These are phyloP conservation scores for Sporothrix luriei DNA, from an alignment of 2,329 filamentous ascomycete species.

Conservation along the genomic window DNA sequence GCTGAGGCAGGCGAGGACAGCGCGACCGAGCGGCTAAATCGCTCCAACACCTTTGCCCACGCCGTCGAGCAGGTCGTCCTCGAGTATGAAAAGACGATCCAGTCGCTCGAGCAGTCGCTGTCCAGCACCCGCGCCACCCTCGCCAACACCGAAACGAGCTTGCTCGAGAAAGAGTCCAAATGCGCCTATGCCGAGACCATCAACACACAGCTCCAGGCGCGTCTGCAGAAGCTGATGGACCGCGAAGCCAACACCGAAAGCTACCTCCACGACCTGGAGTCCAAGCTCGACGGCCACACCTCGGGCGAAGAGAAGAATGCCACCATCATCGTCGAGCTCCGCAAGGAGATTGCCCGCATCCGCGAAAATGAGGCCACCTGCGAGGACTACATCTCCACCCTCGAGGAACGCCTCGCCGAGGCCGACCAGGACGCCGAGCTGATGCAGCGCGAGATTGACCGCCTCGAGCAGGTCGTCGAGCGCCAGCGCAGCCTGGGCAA, in stretches of 20 bases:
- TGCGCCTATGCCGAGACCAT: constrained; percentile 92
- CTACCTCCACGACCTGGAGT: constrained; percentile 89
- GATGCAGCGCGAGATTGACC: constrained; percentile 95
- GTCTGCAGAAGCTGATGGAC: constrained; percentile 90
- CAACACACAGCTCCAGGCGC: constrained; percentile 82
- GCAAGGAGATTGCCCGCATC: constrained; percentile 85
- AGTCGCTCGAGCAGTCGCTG: constrained; percentile 86
- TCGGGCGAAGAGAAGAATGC: constrained; percentile 92
- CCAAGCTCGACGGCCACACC: constrained; percentile 85
- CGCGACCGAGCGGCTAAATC: constrained; percentile 83
- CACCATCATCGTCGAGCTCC: constrained; percentile 79
- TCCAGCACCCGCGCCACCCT: constrained; percentile 84
- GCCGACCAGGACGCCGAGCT: constrained; percentile 93
- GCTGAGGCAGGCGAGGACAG: constrained; percentile 71
- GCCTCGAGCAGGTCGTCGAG: constrained; percentile 91
- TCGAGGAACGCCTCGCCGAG: constrained; percentile 93
- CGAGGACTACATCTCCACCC: constrained; percentile 95
- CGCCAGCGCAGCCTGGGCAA: constrained; percentile 93
- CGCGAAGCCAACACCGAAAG: constrained; percentile 88
- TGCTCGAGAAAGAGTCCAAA: constrained; percentile 91
- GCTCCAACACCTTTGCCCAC: constrained; percentile 93
- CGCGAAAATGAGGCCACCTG: constrained; percentile 87
- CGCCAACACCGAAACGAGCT: constrained; percentile 78
- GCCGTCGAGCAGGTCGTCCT: constrained; percentile 94
- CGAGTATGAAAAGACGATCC: constrained; percentile 98